Conservation (phyloP, 2,329 filamentous ascomycete species). For the Dryadomyces quercus-mongolicae region DNA sequence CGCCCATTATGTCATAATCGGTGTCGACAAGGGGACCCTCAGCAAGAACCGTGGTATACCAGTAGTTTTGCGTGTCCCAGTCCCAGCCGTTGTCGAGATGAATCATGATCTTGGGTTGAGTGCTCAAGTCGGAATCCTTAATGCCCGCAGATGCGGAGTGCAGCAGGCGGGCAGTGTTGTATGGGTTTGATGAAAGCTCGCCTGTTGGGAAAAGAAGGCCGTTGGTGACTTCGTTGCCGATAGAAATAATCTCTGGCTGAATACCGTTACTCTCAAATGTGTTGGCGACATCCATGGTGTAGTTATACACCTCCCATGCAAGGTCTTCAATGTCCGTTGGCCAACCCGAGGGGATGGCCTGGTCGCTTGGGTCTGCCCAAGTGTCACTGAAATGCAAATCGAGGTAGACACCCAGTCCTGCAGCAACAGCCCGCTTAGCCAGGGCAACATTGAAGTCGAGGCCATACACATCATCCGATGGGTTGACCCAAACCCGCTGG, state of each 20-base stretch:
- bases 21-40: conserved; percentile 15
- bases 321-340: conserved; percentile 42
- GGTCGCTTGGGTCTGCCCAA: conserved; percentile 57
- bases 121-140: conserved; percentile 53
- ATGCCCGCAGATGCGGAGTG: conserved; percentile 53
- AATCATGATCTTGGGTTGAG: conserved; percentile 36
- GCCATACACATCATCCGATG: conserved; percentile 44
- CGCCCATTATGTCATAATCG: conserved; percentile 61
- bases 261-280: conserved; percentile 44
- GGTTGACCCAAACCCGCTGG: conserved; percentile 60
- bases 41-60: conserved; percentile 43
- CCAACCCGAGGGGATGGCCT: conserved; percentile 53
- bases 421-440: conserved; percentile 51
- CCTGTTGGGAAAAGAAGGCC: conserved; percentile 59
- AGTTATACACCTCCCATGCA: conserved; percentile 53
- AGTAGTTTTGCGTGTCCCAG: conserved; percentile 49
- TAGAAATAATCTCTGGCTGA: conserved; percentile 41
- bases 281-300: conserved; percentile 51
- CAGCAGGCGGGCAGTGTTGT: conserved; percentile 50
- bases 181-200: conserved; percentile 36
- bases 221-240: conserved; percentile 61
- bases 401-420: conserved; percentile 47
- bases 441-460: conserved; percentile 58
- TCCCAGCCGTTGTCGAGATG: conserved; percentile 69
- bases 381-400: conserved; percentile 58